These are phyloP conservation scores for Neurospora crassa DNA, from an alignment of 2,329 filamentous ascomycete species.

Conservation along the genomic window DNA sequence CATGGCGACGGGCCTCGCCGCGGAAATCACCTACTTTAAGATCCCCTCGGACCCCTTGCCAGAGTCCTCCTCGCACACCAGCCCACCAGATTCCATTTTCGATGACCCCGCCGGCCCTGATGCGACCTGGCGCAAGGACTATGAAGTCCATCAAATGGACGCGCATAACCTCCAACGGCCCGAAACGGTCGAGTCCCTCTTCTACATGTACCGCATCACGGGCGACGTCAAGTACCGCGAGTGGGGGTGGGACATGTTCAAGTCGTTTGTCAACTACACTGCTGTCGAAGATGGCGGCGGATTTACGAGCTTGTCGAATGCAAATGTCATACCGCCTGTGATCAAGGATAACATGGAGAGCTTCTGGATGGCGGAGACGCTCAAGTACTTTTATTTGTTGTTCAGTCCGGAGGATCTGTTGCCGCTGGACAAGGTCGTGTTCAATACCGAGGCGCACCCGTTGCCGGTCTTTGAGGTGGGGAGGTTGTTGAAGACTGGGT, in stretches of 20 bases:
- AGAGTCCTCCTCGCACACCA: constrained; percentile 42
- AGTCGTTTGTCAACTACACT: constrained; percentile 78
- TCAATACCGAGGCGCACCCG: constrained; percentile 93
- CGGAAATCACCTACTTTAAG: constrained; percentile 89
- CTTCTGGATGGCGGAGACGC: constrained; percentile 96
- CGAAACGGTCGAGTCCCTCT: constrained; percentile 90
- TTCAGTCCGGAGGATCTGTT: constrained; percentile 79
- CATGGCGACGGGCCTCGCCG: constrained; percentile 83
- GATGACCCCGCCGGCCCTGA: constrained; percentile 25
- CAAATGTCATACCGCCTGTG: constrained; percentile 59
- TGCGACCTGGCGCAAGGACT: constrained; percentile 66
- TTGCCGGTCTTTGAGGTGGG: constrained; percentile 80
- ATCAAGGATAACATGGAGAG: constrained; percentile 92
- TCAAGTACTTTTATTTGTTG: constrained; percentile 95
- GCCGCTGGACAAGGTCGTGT: constrained; percentile 76
- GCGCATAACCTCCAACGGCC: constrained; percentile 88
- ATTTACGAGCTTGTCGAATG: constrained; percentile 73
- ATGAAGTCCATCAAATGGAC: constrained; percentile 70
- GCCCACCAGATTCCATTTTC: constrained; percentile 36
- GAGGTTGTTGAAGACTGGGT: constrained; percentile 69
- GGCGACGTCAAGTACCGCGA: constrained; percentile 80
- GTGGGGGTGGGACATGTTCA: constrained; percentile 99
- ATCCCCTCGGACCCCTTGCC: constrained; percentile 59
- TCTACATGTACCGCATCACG: constrained; percentile 99
- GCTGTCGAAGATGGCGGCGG: constrained; percentile 68